Percentiles rank a stretch among this genome's conserved stretches.
Evolutionary conservation across 495 filamentous ascomycete species (phyloP).

Genomic region (Cercophora sp.): DNA sequence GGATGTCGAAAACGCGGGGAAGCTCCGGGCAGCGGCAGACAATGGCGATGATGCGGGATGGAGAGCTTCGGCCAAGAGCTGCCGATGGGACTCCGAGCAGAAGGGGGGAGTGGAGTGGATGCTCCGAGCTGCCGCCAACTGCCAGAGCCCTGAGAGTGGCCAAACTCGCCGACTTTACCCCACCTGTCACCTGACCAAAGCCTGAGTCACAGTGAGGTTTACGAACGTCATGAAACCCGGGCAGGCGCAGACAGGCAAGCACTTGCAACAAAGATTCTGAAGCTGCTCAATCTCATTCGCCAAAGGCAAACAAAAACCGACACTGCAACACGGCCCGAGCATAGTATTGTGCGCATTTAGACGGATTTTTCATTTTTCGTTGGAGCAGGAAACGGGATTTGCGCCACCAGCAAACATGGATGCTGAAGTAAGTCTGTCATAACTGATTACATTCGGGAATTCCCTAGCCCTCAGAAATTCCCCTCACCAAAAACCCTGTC

Average conservation of each 20-base stretch:
- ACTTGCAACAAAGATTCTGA: not conserved
- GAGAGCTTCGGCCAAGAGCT: no score
- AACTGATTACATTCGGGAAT: not conserved
- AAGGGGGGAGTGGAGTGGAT: not conserved
- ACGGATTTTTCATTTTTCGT: no score
- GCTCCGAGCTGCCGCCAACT: constrained; percentile 17
- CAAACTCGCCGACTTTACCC: constrained; percentile 8
- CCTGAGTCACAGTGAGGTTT: constrained; percentile 27
- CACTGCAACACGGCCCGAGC: no score
- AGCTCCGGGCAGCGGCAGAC: no score
- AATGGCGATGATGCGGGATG: no score
- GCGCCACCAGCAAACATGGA: constrained; percentile 23
- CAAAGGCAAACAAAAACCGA: no score
- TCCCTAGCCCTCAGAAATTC: constrained; percentile 9
- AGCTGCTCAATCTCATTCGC: no score
- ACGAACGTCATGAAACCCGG: constrained; percentile 25
- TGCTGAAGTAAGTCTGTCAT: constrained; percentile 32
- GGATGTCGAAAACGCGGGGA: no score
- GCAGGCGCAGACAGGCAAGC: constrained; percentile 3
- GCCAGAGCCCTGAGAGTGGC: constrained; percentile 1
- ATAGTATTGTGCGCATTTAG: no score
- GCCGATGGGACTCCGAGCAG: not conserved
- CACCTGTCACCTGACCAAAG: constrained; percentile 31
- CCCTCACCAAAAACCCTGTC: constrained; percentile 8
- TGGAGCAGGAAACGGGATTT: constrained; percentile 10